Percentiles rank a stretch among this genome's conserved stretches.
Evolutionary conservation across 2,329 filamentous ascomycete species (phyloP).

Genomic region (Grosmannia clavigera): DNA sequence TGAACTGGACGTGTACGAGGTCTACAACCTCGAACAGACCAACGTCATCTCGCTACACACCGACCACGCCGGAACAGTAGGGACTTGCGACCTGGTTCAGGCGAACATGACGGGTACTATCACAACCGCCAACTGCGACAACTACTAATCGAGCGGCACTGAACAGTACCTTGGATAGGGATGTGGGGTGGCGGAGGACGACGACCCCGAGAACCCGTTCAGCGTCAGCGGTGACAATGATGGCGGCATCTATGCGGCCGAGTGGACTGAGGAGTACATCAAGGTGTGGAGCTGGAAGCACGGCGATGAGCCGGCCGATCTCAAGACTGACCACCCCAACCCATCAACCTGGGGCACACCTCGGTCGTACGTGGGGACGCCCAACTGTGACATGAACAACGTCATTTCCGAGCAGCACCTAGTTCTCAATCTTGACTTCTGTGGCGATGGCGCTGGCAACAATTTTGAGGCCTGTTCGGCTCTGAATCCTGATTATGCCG

Average conservation of each 20-base stretch:
- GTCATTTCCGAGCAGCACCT: conserved; percentile 58
- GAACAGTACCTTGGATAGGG: conserved; percentile 27
- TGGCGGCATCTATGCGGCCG: conserved; percentile 22
- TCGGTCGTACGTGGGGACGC: conserved; percentile 43
- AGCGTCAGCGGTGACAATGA: conserved; percentile 10
- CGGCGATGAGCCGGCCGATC: conserved; percentile 20
- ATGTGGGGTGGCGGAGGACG: conserved; percentile 26
- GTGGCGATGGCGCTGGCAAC: conserved; percentile 53
- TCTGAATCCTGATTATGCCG: conserved; percentile 12
- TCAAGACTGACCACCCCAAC: conserved; percentile 35
- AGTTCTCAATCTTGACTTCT: conserved; percentile 63
- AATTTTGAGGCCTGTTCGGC: conserved; percentile 11
- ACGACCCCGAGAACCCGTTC: conserved; percentile 8
- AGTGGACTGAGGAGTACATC: conserved; percentile 28
- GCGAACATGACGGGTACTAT: conserved; percentile 20
- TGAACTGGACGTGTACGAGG: conserved; percentile 58
- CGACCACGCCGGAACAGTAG: conserved; percentile 17
- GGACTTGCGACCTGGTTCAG: conserved; percentile 22
- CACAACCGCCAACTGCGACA: conserved; percentile 25
- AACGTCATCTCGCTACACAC: conserved; percentile 52
- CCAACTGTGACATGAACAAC: conserved; percentile 47
- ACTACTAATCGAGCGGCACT: conserved; percentile 12
- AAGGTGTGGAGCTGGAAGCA: conserved; percentile 28
- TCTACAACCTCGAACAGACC: conserved; percentile 40
- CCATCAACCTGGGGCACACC: conserved; percentile 55